Evolutionary conservation across 352 stramenopile species (phyloP).

Genomic region (Paralagenidium karlingii): DNA sequence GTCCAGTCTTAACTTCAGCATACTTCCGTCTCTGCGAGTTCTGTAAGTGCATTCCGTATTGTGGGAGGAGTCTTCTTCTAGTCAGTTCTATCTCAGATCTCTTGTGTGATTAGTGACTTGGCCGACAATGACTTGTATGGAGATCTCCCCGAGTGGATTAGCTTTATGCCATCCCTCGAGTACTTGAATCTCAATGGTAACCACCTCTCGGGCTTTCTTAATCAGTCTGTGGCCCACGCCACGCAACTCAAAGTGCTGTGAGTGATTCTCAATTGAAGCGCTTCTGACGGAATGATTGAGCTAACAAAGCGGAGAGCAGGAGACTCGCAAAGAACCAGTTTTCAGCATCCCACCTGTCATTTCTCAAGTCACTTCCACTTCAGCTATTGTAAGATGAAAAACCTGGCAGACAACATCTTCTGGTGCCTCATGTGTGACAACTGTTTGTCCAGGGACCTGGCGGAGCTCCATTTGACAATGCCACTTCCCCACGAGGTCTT

Average conservation of each 20-base stretch:
- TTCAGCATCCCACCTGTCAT: slow-evolving; percentile 14
- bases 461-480: slow-evolving; percentile 4
- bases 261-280: neutral
- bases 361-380: slow-evolving; percentile 21
- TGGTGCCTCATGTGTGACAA: neutral
- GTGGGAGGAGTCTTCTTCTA: neutral
- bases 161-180: slow-evolving; percentile 44
- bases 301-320: slow-evolving; percentile 10
- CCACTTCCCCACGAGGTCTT: slow-evolving; percentile 23
- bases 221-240: slow-evolving; percentile 34
- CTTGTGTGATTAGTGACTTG: slow-evolving; percentile 23
- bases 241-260: slow-evolving; percentile 52
- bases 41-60: slow-evolving; percentile 18
- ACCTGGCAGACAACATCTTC: neutral
- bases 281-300: neutral
- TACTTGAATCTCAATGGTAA: slow-evolving; percentile 45
- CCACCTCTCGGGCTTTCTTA: slow-evolving; percentile 23
- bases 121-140: slow-evolving; percentile 35
- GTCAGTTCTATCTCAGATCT: neutral
- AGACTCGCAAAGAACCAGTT: slow-evolving; percentile 22
- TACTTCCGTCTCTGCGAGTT: slow-evolving; percentile 59
- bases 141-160: slow-evolving; percentile 41
- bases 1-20: slow-evolving; percentile 35
- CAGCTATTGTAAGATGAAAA: slow-evolving; percentile 14
- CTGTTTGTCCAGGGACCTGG: neutral